These are phyloP conservation scores for Blepharisma japonicum DNA, from an alignment of 73 alveolate genomes.

Conservation along the genomic window DNA sequence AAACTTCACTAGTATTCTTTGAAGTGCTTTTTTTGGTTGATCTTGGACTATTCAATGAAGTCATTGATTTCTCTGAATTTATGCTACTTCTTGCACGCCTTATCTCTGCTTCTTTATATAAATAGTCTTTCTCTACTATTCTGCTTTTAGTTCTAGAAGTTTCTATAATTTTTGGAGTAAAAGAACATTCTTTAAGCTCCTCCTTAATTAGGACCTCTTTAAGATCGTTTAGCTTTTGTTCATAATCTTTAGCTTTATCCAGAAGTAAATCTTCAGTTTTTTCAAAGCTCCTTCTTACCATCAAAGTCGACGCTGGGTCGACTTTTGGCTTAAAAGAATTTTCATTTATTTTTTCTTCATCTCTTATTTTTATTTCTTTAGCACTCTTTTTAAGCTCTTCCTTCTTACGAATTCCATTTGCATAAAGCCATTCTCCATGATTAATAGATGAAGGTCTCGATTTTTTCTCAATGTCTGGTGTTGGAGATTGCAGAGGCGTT, in stretches of 20 bases:
- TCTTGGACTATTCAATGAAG: too few species aligned
- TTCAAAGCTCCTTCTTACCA: not conserved
- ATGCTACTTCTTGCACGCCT: too few species aligned
- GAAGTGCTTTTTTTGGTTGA: too few species aligned
- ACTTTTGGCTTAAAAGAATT: not conserved
- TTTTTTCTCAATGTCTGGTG: too few species aligned
- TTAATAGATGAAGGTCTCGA: not conserved
- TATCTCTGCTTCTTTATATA: too few species aligned
- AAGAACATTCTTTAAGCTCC: not conserved
- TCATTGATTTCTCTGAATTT: too few species aligned
- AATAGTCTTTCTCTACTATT: not conserved
- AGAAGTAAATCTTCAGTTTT: not conserved
- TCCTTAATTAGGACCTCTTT: not conserved
- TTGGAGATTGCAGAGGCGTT: too few species aligned
- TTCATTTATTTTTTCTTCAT: not conserved
- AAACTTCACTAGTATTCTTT: not conserved
- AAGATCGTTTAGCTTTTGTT: not conserved
- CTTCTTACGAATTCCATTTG: not conserved
- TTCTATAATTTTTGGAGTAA: not conserved
- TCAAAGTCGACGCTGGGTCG: not conserved
- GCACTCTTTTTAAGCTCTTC: conserved; percentile 15
- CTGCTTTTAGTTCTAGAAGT: not conserved
- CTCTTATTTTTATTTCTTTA: not conserved
- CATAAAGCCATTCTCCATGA: conserved; percentile 12
- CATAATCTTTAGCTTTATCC: conserved; percentile 8